phyloP scores from a whole-genome alignment of 768 basidiomycete genomes.

The Holtermannia corniformis region DNA sequence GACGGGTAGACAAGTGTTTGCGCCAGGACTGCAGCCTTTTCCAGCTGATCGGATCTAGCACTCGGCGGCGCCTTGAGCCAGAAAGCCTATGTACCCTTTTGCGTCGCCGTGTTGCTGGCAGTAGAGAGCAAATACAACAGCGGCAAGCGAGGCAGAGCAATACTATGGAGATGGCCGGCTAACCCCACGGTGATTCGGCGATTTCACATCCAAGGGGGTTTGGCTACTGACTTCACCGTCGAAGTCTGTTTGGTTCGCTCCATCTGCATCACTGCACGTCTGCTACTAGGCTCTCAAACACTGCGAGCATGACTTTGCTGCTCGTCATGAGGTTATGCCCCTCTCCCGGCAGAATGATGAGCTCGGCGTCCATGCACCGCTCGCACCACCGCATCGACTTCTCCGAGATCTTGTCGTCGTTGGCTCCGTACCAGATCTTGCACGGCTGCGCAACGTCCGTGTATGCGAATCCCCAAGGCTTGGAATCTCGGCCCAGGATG shows the following conservation, averaged over 20 bases:
- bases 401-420: conserved; percentile 87
- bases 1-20: not conserved
- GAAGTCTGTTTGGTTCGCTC: not conserved
- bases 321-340: conserved; percentile 93
- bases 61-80: too few relatives aligned
- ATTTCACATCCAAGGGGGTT: not conserved
- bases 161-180: not conserved
- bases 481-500: conserved; percentile 72
- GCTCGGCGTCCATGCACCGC: conserved; percentile 61
- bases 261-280: too few relatives aligned
- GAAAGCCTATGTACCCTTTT: too few relatives aligned
- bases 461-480: conserved; percentile 86
- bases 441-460: conserved; percentile 63
- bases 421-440: conserved; percentile 85
- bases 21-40: too few relatives aligned
- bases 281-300: conserved; percentile 33
- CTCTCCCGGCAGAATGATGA: conserved; percentile 75
- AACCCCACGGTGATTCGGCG: not conserved
- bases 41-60: too few relatives aligned
- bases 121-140: too few relatives aligned
- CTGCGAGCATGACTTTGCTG: conserved; percentile 42
- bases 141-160: too few relatives aligned
- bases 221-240: not conserved
- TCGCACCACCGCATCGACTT: conserved; percentile 78
- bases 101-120: too few relatives aligned